Conservation (phyloP, 345 rosid species). For the Schrenkiella parvula region DNA sequence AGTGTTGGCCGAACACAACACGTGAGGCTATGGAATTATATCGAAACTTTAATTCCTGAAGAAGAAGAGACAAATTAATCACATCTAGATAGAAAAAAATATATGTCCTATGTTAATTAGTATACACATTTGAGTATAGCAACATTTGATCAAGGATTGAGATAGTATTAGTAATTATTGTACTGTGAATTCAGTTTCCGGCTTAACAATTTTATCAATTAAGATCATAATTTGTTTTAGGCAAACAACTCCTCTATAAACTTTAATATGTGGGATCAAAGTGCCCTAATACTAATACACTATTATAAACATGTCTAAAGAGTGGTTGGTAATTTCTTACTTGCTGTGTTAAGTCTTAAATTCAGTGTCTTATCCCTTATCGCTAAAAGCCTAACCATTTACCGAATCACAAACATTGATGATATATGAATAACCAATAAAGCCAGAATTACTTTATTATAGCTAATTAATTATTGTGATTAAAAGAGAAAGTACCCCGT, state of each 20-base stretch:
- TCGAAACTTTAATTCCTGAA: neutral
- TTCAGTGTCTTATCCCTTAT: neutral
- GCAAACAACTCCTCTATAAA: too few species aligned
- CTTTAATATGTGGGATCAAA: neutral
- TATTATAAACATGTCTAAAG: neutral
- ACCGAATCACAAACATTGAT: neutral
- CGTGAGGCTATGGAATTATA: neutral
- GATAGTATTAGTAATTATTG: too few species aligned
- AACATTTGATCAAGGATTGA: too few species aligned
- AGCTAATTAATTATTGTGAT: neutral
- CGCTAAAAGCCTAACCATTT: neutral
- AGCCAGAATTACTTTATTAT: neutral
- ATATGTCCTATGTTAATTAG: too few species aligned
- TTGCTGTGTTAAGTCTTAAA: neutral
- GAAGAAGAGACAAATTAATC: neutral
- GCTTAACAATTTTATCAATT: neutral
- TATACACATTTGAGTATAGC: too few species aligned
- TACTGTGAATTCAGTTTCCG: neutral
- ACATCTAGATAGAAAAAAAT: neutral
- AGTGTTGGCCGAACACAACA: neutral
- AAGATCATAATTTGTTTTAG: too few species aligned
- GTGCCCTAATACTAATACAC: neutral
- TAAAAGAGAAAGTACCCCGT: neutral
- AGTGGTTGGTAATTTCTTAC: neutral
- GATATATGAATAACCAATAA: neutral